phyloP scores from a whole-genome alignment of 805 yeast genomes.

The Hanseniaspora guilliermondii region DNA sequence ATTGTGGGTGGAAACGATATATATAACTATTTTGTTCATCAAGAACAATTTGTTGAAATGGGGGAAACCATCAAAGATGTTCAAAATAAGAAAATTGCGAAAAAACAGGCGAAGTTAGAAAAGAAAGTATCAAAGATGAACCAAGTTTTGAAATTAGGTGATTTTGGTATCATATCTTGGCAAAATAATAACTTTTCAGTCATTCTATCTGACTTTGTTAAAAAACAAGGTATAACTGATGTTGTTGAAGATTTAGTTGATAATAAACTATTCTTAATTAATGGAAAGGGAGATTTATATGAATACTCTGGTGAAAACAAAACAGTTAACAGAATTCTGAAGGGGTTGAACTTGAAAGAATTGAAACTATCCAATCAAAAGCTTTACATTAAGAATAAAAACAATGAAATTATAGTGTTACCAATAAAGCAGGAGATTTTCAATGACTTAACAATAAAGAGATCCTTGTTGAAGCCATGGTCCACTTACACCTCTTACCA shows the following conservation, averaged over 20 bases:
- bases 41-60: slow-evolving; percentile 10
- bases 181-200: slow-evolving; percentile 7
- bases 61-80: slow-evolving; percentile 17
- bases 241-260: slow-evolving; percentile 27
- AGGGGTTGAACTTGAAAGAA: slow-evolving; percentile 35
- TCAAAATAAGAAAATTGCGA: slow-evolving; percentile 15
- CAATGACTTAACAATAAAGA: slow-evolving; percentile 12
- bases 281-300: slow-evolving; percentile 56
- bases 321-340: slow-evolving; percentile 30
- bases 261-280: slow-evolving; percentile 36
- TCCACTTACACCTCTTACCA: slow-evolving; percentile 18
- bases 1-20: slow-evolving; percentile 12
- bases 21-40: slow-evolving; percentile 5
- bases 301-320: slow-evolving; percentile 44
- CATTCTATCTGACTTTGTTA: slow-evolving; percentile 24
- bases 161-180: slow-evolving; percentile 17
- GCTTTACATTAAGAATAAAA: slow-evolving; percentile 36
- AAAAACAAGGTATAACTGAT: slow-evolving; percentile 46
- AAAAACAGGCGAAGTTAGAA: slow-evolving; percentile 19
- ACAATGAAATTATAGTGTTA: slow-evolving; percentile 22
- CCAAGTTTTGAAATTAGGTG: background rate
- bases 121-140: slow-evolving; percentile 14
- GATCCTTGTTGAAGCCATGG: slow-evolving; percentile 23
- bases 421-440: slow-evolving; percentile 19
- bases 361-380: slow-evolving; percentile 43